phyloP scores from a whole-genome alignment of 768 basidiomycete genomes.

The Polyporus arcularius region DNA sequence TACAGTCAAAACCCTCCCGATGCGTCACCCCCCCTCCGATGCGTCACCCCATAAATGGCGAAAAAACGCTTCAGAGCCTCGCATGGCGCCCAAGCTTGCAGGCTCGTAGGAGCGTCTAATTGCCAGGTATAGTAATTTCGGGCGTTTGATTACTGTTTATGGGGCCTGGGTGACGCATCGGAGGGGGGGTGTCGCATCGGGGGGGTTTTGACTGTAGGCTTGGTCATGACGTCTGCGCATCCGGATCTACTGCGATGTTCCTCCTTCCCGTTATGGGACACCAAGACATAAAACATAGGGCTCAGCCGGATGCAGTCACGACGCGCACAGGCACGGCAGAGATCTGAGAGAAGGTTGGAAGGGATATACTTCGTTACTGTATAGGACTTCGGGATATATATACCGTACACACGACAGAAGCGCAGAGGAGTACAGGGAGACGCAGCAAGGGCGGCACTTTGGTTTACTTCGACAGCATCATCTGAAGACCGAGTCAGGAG shows the following conservation, averaged over 20 bases:
- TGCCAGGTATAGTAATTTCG: too few relatives aligned
- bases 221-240: constrained; percentile 17
- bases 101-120: too few relatives aligned
- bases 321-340: neutral
- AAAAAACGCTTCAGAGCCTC: too few relatives aligned
- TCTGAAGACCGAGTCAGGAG: constrained; percentile 38
- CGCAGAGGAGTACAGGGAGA: constrained; percentile 1
- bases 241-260: constrained; percentile 10
- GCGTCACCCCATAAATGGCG: too few relatives aligned
- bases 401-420: constrained; percentile 16
- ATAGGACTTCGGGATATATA: constrained; percentile 13
- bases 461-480: constrained; percentile 72
- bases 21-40: too few relatives aligned
- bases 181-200: too few relatives aligned
- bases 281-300: neutral
- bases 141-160: too few relatives aligned
- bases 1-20: too few relatives aligned
- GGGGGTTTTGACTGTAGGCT: too few relatives aligned
- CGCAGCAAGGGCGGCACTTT: neutral
- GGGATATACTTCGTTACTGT: constrained; percentile 10
- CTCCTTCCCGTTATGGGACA: neutral
- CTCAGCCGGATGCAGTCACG: neutral
- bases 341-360: neutral
- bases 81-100: too few relatives aligned
- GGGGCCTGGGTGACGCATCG: too few relatives aligned